These are phyloP conservation scores for Eucalyptus cloeziana DNA, from an alignment of 345 rosid species.

Conservation along the genomic window DNA sequence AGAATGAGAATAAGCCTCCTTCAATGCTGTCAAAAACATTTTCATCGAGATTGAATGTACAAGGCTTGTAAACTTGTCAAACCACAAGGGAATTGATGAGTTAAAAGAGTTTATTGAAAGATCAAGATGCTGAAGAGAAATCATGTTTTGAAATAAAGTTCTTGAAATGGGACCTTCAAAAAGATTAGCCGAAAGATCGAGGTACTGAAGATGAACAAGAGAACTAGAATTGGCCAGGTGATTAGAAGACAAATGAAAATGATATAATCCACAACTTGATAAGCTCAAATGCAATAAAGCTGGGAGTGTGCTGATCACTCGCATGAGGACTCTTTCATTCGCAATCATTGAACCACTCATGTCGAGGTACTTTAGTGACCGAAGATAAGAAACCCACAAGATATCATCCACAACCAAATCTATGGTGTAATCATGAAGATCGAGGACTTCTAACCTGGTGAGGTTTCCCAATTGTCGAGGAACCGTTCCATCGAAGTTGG, in stretches of 20 bases:
- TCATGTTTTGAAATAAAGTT: too few relatives aligned
- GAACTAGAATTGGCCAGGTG: too few relatives aligned
- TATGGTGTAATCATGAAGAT: accelerated
- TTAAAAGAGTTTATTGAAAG: background rate
- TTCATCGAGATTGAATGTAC: accelerated
- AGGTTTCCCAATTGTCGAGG: too few relatives aligned
- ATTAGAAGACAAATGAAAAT: too few relatives aligned
- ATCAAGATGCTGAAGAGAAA: background rate
- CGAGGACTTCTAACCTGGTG: accelerated
- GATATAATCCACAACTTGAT: accelerated
- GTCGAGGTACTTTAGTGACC: too few relatives aligned
- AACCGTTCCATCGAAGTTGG: accelerated
- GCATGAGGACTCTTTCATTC: too few relatives aligned
- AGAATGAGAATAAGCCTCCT: background rate
- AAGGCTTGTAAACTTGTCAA: too few relatives aligned
- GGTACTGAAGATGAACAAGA: background rate
- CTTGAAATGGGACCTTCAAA: too few relatives aligned
- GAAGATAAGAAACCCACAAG: too few relatives aligned
- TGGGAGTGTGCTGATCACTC: accelerated
- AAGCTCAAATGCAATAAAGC: too few relatives aligned
- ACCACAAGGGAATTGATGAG: background rate
- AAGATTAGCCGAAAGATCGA: accelerated
- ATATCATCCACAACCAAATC: too few relatives aligned
- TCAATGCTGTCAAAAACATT: accelerated
- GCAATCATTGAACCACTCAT: too few relatives aligned